Evolutionary conservation across 1,284 basidiomycete species (phyloP), one percentile per base, ranked within the genome.

Genomic region (Rhodotorula glutinis): DNA sequence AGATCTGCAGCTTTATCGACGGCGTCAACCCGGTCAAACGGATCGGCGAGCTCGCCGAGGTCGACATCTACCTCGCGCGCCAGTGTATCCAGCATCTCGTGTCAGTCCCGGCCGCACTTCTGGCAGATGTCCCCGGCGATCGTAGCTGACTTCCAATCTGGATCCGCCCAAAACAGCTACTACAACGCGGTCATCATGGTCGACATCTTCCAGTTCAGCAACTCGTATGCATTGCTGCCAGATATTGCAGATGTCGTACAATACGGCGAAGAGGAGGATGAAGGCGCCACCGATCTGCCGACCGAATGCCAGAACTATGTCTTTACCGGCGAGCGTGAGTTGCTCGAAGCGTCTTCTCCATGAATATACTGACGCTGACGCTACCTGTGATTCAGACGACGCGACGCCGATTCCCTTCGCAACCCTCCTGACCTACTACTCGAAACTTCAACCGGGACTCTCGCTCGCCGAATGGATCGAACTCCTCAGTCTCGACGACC

Each of bases 191-290:
- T 97, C 75, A 92, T 97, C 87, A 89, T 88, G 74, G 88, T 93
- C 62, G 94, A 98, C 80, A 90, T 97, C 59, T 98, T 98, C 78
- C 93, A 97, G 78, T 96, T 89, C 79, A 91, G 90, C n/a, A 98
- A 98, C 79, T 92, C 96, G 86, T 98, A 98, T 78, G 91, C 70
- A 0, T 53, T 67, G 2, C 63, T 75, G 16, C 65, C 72, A 1
- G 62, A 66, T 5, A 66, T 72, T n/a, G 64, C 68, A 14, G 69
- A 73, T 33, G 63, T 63, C 7, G 66, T 59, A 3, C 71, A 73
- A 40, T 53, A 60, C 33, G 59, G 58, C 55, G 69, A 71, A 38
- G 66, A 71, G 2, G 75, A 74, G 27, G 72, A 71, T 9, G 71
- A 69, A 13, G 71, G 71, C n/a, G 62, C 61, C 25, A 46, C 60